A percentile compares a stretch with the other conserved stretches of the same genome.
Conservation (phyloP, 2,329 filamentous ascomycete genomes). For the Raffaelea ambrosiae region DNA sequence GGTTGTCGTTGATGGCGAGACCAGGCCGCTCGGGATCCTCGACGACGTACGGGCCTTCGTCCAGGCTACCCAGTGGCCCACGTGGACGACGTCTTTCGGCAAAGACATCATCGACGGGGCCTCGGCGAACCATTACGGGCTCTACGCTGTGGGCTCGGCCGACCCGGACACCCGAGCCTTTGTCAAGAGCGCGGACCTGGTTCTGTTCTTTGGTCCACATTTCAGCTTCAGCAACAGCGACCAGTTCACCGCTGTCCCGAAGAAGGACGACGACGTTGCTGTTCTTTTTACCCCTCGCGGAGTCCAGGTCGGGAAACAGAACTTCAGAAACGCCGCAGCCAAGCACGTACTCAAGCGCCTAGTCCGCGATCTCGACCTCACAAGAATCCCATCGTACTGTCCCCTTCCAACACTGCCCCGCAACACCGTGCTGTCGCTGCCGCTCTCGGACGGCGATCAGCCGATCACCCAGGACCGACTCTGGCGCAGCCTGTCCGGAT, state of each 20-base stretch:
- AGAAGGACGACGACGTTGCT: too few relatives aligned
- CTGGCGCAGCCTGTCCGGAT: conserved; percentile 2
- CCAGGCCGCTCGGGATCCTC: neutral
- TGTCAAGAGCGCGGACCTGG: neutral
- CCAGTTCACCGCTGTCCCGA: too few relatives aligned
- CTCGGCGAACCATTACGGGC: neutral
- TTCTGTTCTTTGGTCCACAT: neutral
- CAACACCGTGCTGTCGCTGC: too few relatives aligned
- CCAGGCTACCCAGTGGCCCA: neutral
- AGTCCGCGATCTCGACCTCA: too few relatives aligned
- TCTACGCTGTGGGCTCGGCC: neutral
- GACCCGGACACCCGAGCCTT: neutral
- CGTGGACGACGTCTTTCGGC: neutral
- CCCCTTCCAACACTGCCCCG: too few relatives aligned
- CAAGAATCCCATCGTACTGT: too few relatives aligned
- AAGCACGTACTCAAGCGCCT: too few relatives aligned
- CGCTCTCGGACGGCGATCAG: neutral
- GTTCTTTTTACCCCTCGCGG: too few relatives aligned
- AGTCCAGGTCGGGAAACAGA: too few relatives aligned
- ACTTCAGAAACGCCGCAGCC: too few relatives aligned
- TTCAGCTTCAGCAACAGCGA: neutral
- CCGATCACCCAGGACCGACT: conserved; percentile 3
- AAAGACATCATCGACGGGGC: neutral
- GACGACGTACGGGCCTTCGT: neutral
- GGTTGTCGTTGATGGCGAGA: too few relatives aligned